These are phyloP conservation scores for Fomitopsis palustris DNA, from an alignment of 1,284 basidiomycete species.

Conservation along the genomic window DNA sequence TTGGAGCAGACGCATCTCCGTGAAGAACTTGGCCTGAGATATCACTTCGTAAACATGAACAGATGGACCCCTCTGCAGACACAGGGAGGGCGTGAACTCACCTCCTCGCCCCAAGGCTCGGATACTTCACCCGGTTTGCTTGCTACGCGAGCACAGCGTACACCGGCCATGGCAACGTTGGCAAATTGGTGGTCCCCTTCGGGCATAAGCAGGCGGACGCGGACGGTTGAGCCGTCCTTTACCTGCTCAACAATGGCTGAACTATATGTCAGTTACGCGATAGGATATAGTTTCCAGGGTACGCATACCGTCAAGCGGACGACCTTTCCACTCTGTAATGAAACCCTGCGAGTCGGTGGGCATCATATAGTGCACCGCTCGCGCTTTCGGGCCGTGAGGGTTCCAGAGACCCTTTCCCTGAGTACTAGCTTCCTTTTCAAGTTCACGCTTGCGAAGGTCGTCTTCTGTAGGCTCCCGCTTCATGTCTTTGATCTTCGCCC, in stretches of 20 bases:
- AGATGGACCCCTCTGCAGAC: slow-evolving; percentile 6
- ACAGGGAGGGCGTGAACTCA: slow-evolving; percentile 31
- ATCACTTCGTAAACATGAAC: slow-evolving; percentile 11
- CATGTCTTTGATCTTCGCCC: slow-evolving; percentile 89
- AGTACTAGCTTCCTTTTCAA: slow-evolving; percentile 77
- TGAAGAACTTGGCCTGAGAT: slow-evolving; percentile 87
- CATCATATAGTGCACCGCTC: slow-evolving; percentile 82
- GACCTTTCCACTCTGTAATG: slow-evolving; percentile 88
- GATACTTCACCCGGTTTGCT: slow-evolving; percentile 73
- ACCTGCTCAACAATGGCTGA: slow-evolving; percentile 92
- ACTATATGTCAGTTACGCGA: background rate
- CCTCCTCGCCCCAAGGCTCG: slow-evolving; percentile 85
- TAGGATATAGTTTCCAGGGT: background rate
- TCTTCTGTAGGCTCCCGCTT: slow-evolving; percentile 78
- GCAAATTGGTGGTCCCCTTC: slow-evolving; percentile 86
- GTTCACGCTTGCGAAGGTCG: slow-evolving; percentile 68
- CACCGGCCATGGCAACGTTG: slow-evolving; percentile 84
- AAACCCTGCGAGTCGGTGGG: slow-evolving; percentile 87
- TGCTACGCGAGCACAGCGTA: slow-evolving; percentile 74
- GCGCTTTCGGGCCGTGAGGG: slow-evolving; percentile 77
- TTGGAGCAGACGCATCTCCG: slow-evolving; percentile 90
- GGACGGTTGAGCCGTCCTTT: slow-evolving; percentile 88
- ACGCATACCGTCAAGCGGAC: slow-evolving; percentile 75
- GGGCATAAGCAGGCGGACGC: slow-evolving; percentile 85
- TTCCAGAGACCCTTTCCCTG: slow-evolving; percentile 87